Evolutionary conservation across 2,329 filamentous ascomycete genomes (phyloP).

Genomic region (Pseudogymnoascus sp.): DNA sequence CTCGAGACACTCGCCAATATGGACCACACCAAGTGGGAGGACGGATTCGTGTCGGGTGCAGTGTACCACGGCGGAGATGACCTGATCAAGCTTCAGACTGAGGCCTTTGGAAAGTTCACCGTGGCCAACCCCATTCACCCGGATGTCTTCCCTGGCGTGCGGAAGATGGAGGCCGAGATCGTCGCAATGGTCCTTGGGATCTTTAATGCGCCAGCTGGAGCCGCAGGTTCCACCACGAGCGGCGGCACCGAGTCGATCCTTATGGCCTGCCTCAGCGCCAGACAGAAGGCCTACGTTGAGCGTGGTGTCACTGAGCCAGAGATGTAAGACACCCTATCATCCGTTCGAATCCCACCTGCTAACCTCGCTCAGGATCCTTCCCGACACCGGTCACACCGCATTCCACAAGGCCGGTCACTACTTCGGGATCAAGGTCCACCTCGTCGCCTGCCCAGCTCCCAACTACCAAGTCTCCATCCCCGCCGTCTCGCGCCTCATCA

Average conservation of each 20-base stretch:
- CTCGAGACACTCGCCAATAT: slow-evolving; percentile 71
- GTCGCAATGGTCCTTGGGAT: slow-evolving; percentile 89
- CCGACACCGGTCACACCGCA: slow-evolving; percentile 88
- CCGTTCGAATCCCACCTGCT: slow-evolving; percentile 16
- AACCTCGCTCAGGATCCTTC: slow-evolving; percentile 64
- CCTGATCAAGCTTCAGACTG: slow-evolving; percentile 75
- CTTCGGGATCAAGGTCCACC: slow-evolving; percentile 92
- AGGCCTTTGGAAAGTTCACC: slow-evolving; percentile 89
- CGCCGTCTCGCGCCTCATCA: slow-evolving; percentile 76
- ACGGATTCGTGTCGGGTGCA: slow-evolving; percentile 86
- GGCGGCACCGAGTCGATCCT: slow-evolving; percentile 95
- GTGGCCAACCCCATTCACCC: slow-evolving; percentile 96
- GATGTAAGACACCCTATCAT: slow-evolving; percentile 54
- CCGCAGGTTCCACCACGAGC: slow-evolving; percentile 81
- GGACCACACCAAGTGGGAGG: slow-evolving; percentile 96
- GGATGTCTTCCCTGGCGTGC: slow-evolving; percentile 93
- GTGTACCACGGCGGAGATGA: slow-evolving; percentile 91
- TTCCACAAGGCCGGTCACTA: slow-evolving; percentile 94
- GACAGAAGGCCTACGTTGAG: slow-evolving; percentile 81
- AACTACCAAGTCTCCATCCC: slow-evolving; percentile 75
- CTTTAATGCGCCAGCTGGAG: slow-evolving; percentile 82
- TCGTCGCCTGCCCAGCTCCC: slow-evolving; percentile 80
- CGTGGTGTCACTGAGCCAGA: slow-evolving; percentile 86
- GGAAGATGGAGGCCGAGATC: slow-evolving; percentile 98
- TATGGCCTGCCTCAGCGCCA: slow-evolving; percentile 85